Evolutionary conservation across 2,329 filamentous ascomycete species (phyloP).

Genomic region (Colletotrichum ledebouriae): DNA sequence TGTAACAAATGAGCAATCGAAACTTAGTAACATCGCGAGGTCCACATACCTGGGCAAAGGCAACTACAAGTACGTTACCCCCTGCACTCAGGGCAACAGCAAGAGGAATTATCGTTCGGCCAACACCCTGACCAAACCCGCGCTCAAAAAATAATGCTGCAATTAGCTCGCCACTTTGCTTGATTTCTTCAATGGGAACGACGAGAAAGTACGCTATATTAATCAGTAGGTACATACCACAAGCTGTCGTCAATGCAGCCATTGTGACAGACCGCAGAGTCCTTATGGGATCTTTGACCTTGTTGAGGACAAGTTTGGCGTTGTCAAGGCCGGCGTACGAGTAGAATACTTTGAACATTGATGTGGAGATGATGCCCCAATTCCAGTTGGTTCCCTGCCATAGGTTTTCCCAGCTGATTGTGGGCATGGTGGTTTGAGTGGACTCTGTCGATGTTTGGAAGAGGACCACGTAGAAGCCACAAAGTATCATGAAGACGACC

Average conservation of each 20-base stretch:
- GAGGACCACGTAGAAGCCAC: conserved; percentile 70
- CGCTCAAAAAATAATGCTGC: conserved; percentile 76
- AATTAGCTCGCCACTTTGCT: conserved; percentile 74
- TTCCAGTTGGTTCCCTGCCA: conserved; percentile 78
- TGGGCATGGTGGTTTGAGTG: background rate
- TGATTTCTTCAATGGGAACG: conserved; percentile 76
- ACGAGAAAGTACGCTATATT: conserved; percentile 75
- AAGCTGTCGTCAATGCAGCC: conserved; percentile 71
- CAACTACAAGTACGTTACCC: conserved; percentile 81
- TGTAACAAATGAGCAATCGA: conserved; percentile 48
- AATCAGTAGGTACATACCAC: conserved; percentile 74
- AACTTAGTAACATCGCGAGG: conserved; percentile 44
- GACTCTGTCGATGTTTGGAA: conserved; percentile 50
- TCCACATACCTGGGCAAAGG: conserved; percentile 70
- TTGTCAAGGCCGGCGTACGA: conserved; percentile 77
- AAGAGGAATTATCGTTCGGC: conserved; percentile 70
- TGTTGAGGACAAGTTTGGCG: conserved; percentile 78
- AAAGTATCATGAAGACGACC: conserved; percentile 72
- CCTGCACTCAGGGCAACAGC: conserved; percentile 76
- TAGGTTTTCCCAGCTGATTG: conserved; percentile 63
- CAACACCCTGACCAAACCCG: conserved; percentile 71
- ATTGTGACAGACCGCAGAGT: conserved; percentile 74
- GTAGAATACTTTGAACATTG: conserved; percentile 78
- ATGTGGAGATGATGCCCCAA: conserved; percentile 75
- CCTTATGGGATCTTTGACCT: conserved; percentile 76